Percentiles rank a stretch among this genome's conserved stretches.
phyloP scores from a whole-genome alignment of 169 alveolate genomes.

The Plasmodium knowlesi region DNA sequence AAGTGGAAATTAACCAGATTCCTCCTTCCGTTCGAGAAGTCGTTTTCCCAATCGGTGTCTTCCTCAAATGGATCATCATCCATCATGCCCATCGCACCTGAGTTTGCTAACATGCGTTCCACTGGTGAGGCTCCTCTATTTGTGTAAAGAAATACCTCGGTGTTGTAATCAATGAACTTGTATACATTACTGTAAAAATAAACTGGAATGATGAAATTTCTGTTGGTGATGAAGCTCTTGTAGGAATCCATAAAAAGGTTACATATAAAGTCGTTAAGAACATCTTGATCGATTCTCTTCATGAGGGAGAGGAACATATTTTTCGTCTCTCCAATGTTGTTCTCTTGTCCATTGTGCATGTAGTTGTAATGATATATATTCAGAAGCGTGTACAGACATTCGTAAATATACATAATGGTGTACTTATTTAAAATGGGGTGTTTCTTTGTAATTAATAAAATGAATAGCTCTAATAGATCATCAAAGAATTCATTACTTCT shows the following conservation, averaged over 20 bases:
- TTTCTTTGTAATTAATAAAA: conserved; percentile 60
- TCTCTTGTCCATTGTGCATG: background rate
- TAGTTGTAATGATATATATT: conserved; percentile 61
- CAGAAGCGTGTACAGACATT: conserved; percentile 62
- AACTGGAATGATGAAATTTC: conserved; percentile 18
- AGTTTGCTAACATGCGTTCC: background rate
- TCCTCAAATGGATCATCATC: background rate
- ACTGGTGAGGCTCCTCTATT: background rate
- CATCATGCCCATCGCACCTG: background rate
- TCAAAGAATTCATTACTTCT: conserved; percentile 53
- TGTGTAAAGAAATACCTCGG: conserved; percentile 50
- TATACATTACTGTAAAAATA: conserved; percentile 59
- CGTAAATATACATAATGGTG: conserved; percentile 66
- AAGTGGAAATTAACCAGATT: conserved; percentile 10
- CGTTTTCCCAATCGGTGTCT: background rate
- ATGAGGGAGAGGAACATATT: conserved; percentile 72
- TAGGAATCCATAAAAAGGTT: conserved; percentile 64
- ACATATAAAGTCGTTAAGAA: conserved; percentile 22
- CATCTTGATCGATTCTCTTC: conserved; percentile 10
- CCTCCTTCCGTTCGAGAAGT: no score
- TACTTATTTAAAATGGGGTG: conserved; percentile 72
- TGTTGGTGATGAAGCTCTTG: conserved; percentile 30
- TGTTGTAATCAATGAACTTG: conserved; percentile 67
- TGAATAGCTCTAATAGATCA: conserved; percentile 29
- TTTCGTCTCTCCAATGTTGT: conserved; percentile 6